Evolutionary conservation across 2,329 filamentous ascomycete species (phyloP).

Genomic region (Fusarium fracticaudum): DNA sequence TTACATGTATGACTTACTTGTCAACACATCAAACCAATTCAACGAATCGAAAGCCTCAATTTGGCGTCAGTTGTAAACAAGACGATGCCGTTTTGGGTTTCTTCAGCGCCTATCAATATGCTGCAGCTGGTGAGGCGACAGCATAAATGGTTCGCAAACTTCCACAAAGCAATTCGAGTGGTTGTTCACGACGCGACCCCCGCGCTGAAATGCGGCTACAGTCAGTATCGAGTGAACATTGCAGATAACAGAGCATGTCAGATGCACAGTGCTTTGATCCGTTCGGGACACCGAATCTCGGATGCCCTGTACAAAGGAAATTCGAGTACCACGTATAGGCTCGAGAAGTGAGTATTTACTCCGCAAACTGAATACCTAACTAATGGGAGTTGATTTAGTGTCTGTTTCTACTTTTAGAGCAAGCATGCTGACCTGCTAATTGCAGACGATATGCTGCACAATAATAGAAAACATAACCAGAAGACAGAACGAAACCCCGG

Average conservation of each 20-base stretch:
- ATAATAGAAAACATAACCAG: background rate
- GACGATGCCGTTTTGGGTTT: constrained; percentile 18
- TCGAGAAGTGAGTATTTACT: background rate
- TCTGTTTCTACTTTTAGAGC: background rate
- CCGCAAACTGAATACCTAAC: background rate
- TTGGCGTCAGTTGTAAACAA: constrained; percentile 26
- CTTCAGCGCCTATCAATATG: constrained; percentile 13
- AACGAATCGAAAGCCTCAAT: constrained; percentile 12
- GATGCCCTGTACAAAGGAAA: background rate
- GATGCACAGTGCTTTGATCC: constrained; percentile 9
- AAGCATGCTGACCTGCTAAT: background rate
- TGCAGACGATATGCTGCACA: background rate
- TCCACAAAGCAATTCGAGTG: constrained; percentile 16
- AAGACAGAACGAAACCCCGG: too few relatives aligned
- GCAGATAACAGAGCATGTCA: constrained; percentile 10
- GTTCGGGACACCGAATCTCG: background rate
- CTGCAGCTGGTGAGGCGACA: constrained; percentile 15
- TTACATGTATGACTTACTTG: constrained; percentile 30
- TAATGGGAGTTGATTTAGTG: background rate
- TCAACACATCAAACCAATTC: background rate
- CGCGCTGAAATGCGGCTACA: constrained; percentile 1
- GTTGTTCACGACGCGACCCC: constrained; percentile 23
- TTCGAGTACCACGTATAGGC: background rate
- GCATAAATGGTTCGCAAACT: constrained; percentile 33
- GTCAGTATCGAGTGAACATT: background rate